Conservation (phyloP, 176 grass and related monocot species). For the Secale cereale region DNA sequence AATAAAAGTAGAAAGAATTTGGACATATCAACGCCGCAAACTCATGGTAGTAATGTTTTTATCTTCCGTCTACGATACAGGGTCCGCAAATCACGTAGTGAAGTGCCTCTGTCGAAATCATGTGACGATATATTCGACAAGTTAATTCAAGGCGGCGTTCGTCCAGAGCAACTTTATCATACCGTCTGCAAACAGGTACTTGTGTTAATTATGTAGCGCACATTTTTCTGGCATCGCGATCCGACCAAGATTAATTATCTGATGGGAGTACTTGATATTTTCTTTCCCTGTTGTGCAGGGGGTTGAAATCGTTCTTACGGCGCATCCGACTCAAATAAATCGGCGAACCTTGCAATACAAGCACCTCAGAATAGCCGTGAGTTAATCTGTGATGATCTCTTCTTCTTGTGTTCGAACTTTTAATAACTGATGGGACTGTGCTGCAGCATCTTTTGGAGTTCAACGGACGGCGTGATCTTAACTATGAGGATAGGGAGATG, state of each 20-base stretch:
- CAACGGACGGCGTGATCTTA: slow-evolving; percentile 88
- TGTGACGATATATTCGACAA: slow-evolving; percentile 89
- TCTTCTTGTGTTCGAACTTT: neutral
- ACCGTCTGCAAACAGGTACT: slow-evolving; percentile 91
- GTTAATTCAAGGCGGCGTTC: slow-evolving; percentile 69
- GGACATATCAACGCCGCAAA: neutral
- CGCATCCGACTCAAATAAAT: slow-evolving; percentile 97
- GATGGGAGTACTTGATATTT: neutral
- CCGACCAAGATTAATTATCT: neutral
- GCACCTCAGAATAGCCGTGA: slow-evolving; percentile 87
- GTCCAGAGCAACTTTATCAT: slow-evolving; percentile 58
- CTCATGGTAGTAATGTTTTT: neutral
- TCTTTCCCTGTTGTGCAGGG: slow-evolving; percentile 30
- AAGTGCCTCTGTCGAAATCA: slow-evolving; percentile 61
- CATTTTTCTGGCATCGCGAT: neutral
- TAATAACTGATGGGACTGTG: neutral
- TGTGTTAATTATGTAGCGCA: neutral
- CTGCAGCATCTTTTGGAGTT: slow-evolving; percentile 86
- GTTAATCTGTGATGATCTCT: neutral
- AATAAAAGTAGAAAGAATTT: neutral
- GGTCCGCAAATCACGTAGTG: slow-evolving; percentile 57
- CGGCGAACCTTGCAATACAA: slow-evolving; percentile 89
- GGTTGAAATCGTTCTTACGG: slow-evolving; percentile 96
- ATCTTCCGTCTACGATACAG: slow-evolving; percentile 27
- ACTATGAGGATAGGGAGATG: slow-evolving; percentile 87